Evolutionary conservation across 768 basidiomycete genomes (phyloP), one percentile per base, ranked within the genome.

Genomic region (Pulveroboletus sp.): DNA sequence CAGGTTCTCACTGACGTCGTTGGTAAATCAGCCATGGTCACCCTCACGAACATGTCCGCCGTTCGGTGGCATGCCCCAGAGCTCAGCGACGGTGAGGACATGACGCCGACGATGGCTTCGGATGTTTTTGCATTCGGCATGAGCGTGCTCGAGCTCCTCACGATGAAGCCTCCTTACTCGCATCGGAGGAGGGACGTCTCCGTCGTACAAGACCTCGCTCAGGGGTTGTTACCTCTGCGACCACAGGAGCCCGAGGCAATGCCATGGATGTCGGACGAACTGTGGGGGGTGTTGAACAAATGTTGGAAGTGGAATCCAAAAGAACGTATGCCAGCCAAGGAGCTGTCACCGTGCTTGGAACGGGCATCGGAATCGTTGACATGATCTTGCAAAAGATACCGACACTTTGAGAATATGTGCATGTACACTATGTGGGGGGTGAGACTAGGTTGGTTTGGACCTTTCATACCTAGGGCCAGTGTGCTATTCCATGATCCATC

Each of bases 51-150:
- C 30, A 71, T 72, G 5, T 72, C 73, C 9, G 75, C 75, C 48
- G 71, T 78, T 32, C 75, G 83, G 8, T 84, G 82, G 81, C 69
- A 80, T 28, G 80, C 83, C 8, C 83, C 83, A 1, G 82, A 83
- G 57, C 66, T 83, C 43, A 76, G 76, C 43, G 67, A 73, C 15
- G 74, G 73, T n/a, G 71, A 67, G 8, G 65, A 70, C 10, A 53
- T 61, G 37, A 66, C 67, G 36, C 75, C 75, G 0, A 79, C 78
- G 9, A 74, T 67, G 59, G 67, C 68, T 39, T 72, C 76, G 11
- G 83, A 84, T 57, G 68, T 76, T 0, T 84, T 82, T 53, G 78
- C 80, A 4, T 84, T 74, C 47, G 77, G 75, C 10, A 84, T 84
- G 83, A 72, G 78, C 11, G 70, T 79, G 31, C 69, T 84, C 24